Conservation (phyloP, 371 early-diverging fungal species). For the Mucor saturninus region DNA sequence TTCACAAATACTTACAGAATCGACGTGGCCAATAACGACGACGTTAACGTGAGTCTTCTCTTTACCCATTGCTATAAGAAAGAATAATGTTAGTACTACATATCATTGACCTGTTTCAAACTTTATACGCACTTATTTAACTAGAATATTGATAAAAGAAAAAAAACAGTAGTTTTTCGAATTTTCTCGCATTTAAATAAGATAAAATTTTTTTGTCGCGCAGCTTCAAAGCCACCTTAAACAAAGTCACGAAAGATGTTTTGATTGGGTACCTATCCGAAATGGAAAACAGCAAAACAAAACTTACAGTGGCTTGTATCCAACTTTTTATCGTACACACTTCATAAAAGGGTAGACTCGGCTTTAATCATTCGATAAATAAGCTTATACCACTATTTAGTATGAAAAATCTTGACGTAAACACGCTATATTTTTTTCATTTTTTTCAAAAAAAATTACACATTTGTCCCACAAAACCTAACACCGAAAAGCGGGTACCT, state of each 20-base stretch:
- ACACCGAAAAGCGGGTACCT: not conserved
- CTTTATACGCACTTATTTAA: slow-evolving; percentile 13
- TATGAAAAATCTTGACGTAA: not conserved
- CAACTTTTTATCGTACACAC: not conserved
- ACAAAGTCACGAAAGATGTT: slow-evolving; percentile 11
- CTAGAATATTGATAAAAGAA: slow-evolving; percentile 12
- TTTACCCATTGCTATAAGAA: slow-evolving; percentile 94
- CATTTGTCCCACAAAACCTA: not conserved
- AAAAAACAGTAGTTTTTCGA: slow-evolving; percentile 19
- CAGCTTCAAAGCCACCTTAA: slow-evolving; percentile 20
- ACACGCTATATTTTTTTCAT: too few species aligned
- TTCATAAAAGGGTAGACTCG: not conserved
- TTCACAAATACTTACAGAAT: slow-evolving; percentile 81
- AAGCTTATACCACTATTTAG: not conserved
- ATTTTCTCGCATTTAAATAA: slow-evolving; percentile 3
- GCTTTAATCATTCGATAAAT: not conserved
- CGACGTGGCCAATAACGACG: slow-evolving; percentile 99
- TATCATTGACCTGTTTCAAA: not conserved
- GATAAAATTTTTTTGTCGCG: slow-evolving; percentile 14
- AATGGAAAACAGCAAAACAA: slow-evolving; percentile 15
- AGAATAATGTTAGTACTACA: slow-evolving; percentile 46
- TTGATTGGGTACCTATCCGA: slow-evolving; percentile 16
- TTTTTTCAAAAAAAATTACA: not conserved
- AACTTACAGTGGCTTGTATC: slow-evolving; percentile 10
- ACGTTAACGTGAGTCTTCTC: slow-evolving; percentile 94